Base-by-base conservation (phyloP, 345 rosid genomes). In the Eucalyptus sp. region DNA sequence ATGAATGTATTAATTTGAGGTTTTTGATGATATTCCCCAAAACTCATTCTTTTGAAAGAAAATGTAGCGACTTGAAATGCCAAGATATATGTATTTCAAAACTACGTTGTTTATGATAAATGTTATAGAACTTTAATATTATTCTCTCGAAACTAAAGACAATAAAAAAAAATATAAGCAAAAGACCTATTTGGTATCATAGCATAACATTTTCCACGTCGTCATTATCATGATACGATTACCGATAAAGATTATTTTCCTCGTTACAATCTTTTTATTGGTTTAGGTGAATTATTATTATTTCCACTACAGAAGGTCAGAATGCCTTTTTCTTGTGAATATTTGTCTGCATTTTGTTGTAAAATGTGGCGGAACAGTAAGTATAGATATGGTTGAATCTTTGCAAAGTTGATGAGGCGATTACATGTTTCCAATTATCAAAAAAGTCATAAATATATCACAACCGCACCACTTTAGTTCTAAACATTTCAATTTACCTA, bases 391-490 rank as follows among this genome's bases (percentile, higher is more conserved):
- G 62, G 62, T 56, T 24, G 29, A 56, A 56, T 56, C 3, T 56
- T 56, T 56, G 62, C 13, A 56, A 56, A 56, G 6, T 56, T 56
- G 62, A 56, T 24, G 10, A 56, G 13, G 62, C 3, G 3, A 24
- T 56, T 10, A 1, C 62, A 56, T 24, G 62, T 56, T 56, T 56
- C 62, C 29, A 56, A 56, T 56, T 24, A 56, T 25, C 1, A 24
- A 54, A 24, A 24, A 24, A 9, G 3, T 56, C 13, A 56, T 22
- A 56, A 25, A 56, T 4, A 25, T 56, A 56, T 56, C 24, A 24
- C 5, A 56, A 9, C 10, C 4, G 1, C 24, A 10, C 12, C 1
- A 22, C 10, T 56, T 56, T 0, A 24, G 1, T 56, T 9, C 0
- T 56, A 56, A 56, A 0, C 0, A 10, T 56, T 56, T 56, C 3